Evolutionary conservation across 768 basidiomycete species (phyloP), one percentile per base, ranked within the genome.

Genomic region (Xerocomellus intermedius): DNA sequence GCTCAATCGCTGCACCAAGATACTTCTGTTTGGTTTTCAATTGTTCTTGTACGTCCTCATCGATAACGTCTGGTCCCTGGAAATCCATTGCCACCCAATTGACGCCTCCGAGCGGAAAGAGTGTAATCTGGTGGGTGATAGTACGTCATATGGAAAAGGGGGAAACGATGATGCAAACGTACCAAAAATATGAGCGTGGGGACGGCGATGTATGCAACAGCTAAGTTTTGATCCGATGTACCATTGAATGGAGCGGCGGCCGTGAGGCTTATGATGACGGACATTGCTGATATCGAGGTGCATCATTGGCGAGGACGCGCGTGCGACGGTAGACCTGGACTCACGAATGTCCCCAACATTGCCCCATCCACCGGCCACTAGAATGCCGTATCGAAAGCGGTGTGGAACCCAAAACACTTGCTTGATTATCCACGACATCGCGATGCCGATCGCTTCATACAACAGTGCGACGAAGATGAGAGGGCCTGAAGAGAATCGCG

Each of bases 341-440:
- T 64, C 62, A 89, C 87, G 85, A 32, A 90, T 80, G 63, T 88
- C 89, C 9, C 84, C 86, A 42, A 79, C 79, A 60, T 89, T 90
- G 9, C 75, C 79, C 82, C 82, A 90, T 4, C 79, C 82, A 37
- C 87, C 88, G 0, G 87, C 86, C 4, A 82, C 80, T 0, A 90
- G 62, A 22, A 91, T 76, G 0, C 88, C 90, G 61, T 84, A 82
- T 44, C 88, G 75, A 64, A 91, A 90, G 26, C 86, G 78, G 63
- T 88, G 85, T 1, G 89, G 89, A 3, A 91, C 87, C 82, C 87
- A 90, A 62, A 86, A 89, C 47, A 86, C 60, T 57, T 81, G 79
- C 46, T 80, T 80, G 50, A 83, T 70, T n/a, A 79, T 44, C 74
- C 77, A 84, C 0, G 83, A 82, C 22, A 85, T 74, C 8, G 67